phyloP scores from a whole-genome alignment of 345 rosid species.

The Hypericum androsaemum region DNA sequence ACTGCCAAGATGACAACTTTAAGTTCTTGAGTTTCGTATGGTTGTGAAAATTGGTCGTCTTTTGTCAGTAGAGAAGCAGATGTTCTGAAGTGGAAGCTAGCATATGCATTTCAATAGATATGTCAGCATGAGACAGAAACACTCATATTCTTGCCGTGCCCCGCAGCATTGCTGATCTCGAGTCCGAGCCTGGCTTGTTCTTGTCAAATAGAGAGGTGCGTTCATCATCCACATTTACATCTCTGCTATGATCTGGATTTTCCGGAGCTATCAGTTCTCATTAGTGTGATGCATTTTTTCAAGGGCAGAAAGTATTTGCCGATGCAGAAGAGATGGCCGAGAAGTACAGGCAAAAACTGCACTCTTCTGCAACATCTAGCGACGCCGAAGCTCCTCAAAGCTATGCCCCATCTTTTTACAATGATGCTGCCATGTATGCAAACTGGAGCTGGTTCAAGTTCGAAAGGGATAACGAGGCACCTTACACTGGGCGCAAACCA shows the following conservation, averaged over 20 bases:
- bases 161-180: slow-evolving; percentile 74
- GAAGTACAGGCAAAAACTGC: slow-evolving; percentile 55
- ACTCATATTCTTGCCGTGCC: slow-evolving; percentile 2
- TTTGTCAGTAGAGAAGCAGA: too few species aligned
- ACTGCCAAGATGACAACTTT: too few species aligned
- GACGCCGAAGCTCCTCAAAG: slow-evolving; percentile 25
- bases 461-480: slow-evolving; percentile 24
- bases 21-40: too few species aligned
- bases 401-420: slow-evolving; percentile 29
- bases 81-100: too few species aligned
- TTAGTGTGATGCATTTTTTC: slow-evolving; percentile 2
- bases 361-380: slow-evolving; percentile 13
- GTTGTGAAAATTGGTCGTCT: too few species aligned
- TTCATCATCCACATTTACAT: not conserved
- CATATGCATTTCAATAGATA: too few species aligned
- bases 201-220: slow-evolving; percentile 68
- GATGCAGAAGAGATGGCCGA: slow-evolving; percentile 90
- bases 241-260: not conserved
- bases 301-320: slow-evolving; percentile 51
- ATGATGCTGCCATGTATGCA: slow-evolving; percentile 50
- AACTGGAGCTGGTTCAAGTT: slow-evolving; percentile 95
- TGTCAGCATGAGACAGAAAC: not conserved
- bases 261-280: not conserved
- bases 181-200: slow-evolving; percentile 80
- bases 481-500: slow-evolving; percentile 1